Base-by-base conservation (phyloP, 371 early-diverging fungal genomes). In the Cokeromyces recurvatus region DNA sequence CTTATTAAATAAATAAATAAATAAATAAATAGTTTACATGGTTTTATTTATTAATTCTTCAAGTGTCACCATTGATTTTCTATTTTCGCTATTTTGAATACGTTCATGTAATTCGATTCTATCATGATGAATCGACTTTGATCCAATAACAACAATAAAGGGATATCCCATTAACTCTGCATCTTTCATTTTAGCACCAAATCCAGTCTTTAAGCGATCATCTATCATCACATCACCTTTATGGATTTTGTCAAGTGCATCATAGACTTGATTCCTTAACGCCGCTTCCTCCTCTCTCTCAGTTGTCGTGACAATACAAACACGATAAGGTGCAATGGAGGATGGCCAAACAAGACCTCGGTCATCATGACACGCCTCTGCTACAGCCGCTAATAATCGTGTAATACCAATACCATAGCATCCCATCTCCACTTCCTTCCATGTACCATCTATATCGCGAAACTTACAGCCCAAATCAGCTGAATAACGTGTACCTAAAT, bases 371-470 rank as follows among this genome's bases (percentile, higher is more conserved):
- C 74, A 62, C 12, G 78, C 74, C 48, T 92, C 92, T 15, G 86
- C 80, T 7, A 87, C 77, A 6, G 93, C 87, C 6, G 90, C 89
- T 11, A 93, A 55, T 16, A 91, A 46, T 5, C 95, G 77, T 5
- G 89, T 80, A 11, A 94, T 71, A 20, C 95, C 95, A 24, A 95
- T 80, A 14, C 94, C 95, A 49, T 82, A 95, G 64, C 94, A 95
- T 9, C 95, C 95, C 95, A 94, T 95, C 51, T 87, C 82, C 27
- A 87, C 82, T 19, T 82, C 81, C 2, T 57, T 48, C 20, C 56
- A 42, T 17, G 47, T 48, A 6, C 50, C 38, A 37, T 61, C 52
- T 2, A 49, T 53, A 0, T 72, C 64, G 23, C 49, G 46, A 53
- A 81, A 82, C 0, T 55, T 65, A 12, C 93, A 89, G 14, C 74